phyloP scores from a whole-genome alignment of 108 stramenopile species.

The Conticribra guillardii region DNA sequence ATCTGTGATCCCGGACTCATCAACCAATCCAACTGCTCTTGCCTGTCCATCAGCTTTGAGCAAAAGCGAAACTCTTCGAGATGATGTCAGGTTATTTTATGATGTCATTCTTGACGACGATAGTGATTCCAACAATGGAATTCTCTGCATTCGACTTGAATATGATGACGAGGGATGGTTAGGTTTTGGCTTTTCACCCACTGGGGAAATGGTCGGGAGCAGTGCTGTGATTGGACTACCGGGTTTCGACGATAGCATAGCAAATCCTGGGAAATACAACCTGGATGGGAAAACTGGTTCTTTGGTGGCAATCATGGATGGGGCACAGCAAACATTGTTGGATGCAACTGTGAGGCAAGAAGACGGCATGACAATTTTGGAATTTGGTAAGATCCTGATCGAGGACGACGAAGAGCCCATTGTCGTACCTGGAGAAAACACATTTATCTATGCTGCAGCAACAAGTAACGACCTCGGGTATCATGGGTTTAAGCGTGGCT shows the following conservation, averaged over 20 bases:
- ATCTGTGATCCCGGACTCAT: background rate
- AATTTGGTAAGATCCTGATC: constrained; percentile 57
- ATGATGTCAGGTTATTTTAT: constrained; percentile 15
- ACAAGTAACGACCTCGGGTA: constrained; percentile 44
- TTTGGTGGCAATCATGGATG: constrained; percentile 39
- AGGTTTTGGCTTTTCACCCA: constrained; percentile 28
- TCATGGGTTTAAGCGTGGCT: constrained; percentile 45
- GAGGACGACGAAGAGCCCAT: constrained; percentile 51
- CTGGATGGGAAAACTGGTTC: constrained; percentile 19
- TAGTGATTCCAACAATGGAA: background rate
- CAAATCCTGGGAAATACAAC: constrained; percentile 46
- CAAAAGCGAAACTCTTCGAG: constrained; percentile 4
- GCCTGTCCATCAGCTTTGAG: constrained; percentile 8
- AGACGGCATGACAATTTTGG: constrained; percentile 40
- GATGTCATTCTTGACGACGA: constrained; percentile 9
- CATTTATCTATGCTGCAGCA: constrained; percentile 52
- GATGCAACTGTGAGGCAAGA: constrained; percentile 51
- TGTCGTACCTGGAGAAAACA: constrained; percentile 36
- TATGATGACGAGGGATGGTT: constrained; percentile 32
- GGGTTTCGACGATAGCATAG: background rate
- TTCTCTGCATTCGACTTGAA: constrained; percentile 8
- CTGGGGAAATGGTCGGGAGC: constrained; percentile 28
- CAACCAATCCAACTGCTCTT: background rate
- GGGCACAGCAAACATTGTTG: constrained; percentile 55
- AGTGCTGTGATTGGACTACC: constrained; percentile 33